Conservation (phyloP, 1,284 basidiomycete species). For the Apiotrichum akiyoshidainum region DNA sequence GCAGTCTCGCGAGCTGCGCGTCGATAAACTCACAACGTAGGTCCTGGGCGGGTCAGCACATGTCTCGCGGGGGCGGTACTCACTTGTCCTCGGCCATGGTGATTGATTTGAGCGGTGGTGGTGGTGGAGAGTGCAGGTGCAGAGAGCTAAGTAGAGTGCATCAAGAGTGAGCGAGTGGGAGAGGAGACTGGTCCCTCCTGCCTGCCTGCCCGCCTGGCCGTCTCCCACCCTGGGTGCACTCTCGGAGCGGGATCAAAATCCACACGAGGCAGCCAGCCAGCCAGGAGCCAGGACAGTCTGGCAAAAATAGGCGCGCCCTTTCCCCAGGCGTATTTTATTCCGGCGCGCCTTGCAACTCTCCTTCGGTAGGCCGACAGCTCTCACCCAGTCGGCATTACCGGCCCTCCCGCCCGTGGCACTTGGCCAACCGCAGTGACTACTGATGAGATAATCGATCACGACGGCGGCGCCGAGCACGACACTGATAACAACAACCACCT, state of each 20-base stretch:
- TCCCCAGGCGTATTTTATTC: too few relatives aligned
- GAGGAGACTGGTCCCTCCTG: constrained; percentile 2
- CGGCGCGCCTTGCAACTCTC: too few relatives aligned
- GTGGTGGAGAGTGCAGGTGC: neutral
- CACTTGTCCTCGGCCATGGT: constrained; percentile 47
- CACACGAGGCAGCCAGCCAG: neutral
- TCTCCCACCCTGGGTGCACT: too few relatives aligned
- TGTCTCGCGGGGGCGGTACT: constrained; percentile 19
- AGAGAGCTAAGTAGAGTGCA: neutral
- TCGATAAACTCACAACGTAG: constrained; percentile 42
- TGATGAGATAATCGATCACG: neutral
- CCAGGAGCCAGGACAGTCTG: neutral
- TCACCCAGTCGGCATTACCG: constrained; percentile 1
- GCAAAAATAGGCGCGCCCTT: too few relatives aligned
- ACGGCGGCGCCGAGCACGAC: neutral
- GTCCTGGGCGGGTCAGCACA: constrained; percentile 32
- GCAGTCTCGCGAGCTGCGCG: too few relatives aligned
- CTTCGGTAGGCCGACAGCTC: too few relatives aligned
- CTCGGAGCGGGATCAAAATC: neutral
- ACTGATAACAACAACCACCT: neutral
- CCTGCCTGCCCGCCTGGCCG: too few relatives aligned
- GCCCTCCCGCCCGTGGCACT: neutral
- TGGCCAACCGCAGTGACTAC: neutral
- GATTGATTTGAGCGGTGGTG: constrained; percentile 11
- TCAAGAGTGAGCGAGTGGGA: neutral